A percentile compares a stretch with the other conserved stretches of the same genome.
These are phyloP conservation scores for Metschnikowia noctiluminum DNA, from an alignment of 805 yeast genomes.

Conservation along the genomic window DNA sequence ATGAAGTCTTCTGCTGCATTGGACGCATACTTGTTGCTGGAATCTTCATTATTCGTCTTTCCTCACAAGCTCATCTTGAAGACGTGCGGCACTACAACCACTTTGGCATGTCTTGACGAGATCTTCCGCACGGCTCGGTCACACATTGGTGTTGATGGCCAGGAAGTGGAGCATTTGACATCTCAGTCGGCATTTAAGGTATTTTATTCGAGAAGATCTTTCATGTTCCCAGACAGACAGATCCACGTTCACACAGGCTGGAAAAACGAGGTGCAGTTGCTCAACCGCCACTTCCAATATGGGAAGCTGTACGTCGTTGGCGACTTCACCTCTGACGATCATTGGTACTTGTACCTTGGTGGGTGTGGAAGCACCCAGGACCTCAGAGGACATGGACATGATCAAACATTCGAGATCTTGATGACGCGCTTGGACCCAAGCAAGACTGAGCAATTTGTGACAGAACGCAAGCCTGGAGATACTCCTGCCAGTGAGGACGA, in stretches of 20 bases:
- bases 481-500: conserved; percentile 22
- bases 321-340: conserved; percentile 66
- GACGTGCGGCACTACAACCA: conserved; percentile 96
- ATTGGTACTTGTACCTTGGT: conserved; percentile 85
- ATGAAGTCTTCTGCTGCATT: conserved; percentile 60
- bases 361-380: conserved; percentile 29
- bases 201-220: conserved; percentile 86
- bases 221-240: conserved; percentile 90
- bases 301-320: conserved; percentile 78
- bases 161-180: conserved; percentile 18
- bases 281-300: conserved; percentile 60
- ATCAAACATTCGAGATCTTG: conserved; percentile 81
- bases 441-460: conserved; percentile 56
- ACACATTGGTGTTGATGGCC: conserved; percentile 5
- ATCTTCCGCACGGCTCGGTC: conserved; percentile 46
- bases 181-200: conserved; percentile 53
- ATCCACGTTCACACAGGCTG: conserved; percentile 77
- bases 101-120: conserved; percentile 69
- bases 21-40: conserved; percentile 85
- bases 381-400: conserved; percentile 23
- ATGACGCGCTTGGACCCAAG: conserved; percentile 78
- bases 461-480: conserved; percentile 46
- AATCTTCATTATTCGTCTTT: conserved; percentile 86
- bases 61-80: conserved; percentile 81
- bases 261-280: conserved; percentile 71